Percentiles rank a stretch among this genome's conserved stretches.
Conservation (phyloP, 2,329 filamentous ascomycete species). For the Pyricularia sp. region DNA sequence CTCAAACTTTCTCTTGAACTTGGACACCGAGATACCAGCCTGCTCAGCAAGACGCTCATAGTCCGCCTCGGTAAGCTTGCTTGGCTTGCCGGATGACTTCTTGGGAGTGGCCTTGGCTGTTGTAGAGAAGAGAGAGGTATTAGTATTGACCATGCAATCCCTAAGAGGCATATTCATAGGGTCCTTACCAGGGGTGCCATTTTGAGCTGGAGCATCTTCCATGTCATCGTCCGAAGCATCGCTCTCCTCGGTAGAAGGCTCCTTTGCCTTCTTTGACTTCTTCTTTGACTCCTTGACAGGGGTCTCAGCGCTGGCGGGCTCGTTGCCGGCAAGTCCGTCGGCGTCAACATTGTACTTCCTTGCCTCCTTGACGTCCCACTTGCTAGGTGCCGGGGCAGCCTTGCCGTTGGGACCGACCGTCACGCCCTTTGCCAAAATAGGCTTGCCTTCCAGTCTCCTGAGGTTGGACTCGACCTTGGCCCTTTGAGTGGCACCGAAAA, state of each 20-base stretch:
- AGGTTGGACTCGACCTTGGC: conserved; percentile 69
- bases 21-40: conserved; percentile 61
- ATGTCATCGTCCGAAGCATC: conserved; percentile 8
- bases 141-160: not conserved
- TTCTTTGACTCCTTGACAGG: conserved; percentile 14
- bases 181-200: conserved; percentile 9
- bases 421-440: conserved; percentile 66
- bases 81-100: conserved; percentile 10
- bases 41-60: conserved; percentile 52
- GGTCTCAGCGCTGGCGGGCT: conserved; percentile 43
- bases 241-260: conserved; percentile 12
- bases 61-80: conserved; percentile 44
- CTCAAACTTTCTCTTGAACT: conserved; percentile 72
- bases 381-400: conserved; percentile 50
- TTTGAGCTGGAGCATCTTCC: conserved; percentile 2
- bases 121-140: not conserved
- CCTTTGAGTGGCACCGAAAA: conserved; percentile 64
- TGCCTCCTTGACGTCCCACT: conserved; percentile 87
- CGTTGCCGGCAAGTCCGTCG: conserved; percentile 69
- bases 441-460: conserved; percentile 80
- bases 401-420: conserved; percentile 67
- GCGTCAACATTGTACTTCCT: conserved; percentile 92
- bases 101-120: conserved; percentile 19
- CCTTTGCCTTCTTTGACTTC: conserved; percentile 20
- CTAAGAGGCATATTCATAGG: not conserved